phyloP scores from a whole-genome alignment of 2,329 filamentous ascomycete genomes.

The Bretziella fagacearum region DNA sequence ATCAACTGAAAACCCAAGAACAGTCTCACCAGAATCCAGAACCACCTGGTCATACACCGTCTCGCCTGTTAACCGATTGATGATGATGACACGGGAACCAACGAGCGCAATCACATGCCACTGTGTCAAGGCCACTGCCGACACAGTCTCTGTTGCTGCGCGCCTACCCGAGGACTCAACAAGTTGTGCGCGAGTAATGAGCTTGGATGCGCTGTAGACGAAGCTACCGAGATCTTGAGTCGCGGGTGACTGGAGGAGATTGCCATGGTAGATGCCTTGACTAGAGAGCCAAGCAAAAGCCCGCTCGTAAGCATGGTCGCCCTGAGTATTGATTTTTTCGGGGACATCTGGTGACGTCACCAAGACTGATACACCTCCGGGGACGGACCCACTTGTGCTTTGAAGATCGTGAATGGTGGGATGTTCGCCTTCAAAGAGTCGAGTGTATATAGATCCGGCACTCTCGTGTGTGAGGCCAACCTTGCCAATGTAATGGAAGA shows the following conservation, averaged over 20 bases:
- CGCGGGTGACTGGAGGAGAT: slow-evolving; percentile 44
- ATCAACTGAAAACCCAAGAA: slow-evolving; percentile 74
- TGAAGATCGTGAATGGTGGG: slow-evolving; percentile 56
- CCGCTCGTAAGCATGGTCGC: slow-evolving; percentile 38
- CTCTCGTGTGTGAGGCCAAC: slow-evolving; percentile 62
- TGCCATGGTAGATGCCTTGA: slow-evolving; percentile 78
- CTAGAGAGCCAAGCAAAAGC: slow-evolving; percentile 82
- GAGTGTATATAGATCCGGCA: slow-evolving; percentile 68
- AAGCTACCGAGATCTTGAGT: slow-evolving; percentile 49
- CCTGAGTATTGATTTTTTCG: slow-evolving; percentile 27
- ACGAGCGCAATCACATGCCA: slow-evolving; percentile 83
- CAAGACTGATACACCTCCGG: slow-evolving; percentile 45
- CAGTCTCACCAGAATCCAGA: slow-evolving; percentile 59
- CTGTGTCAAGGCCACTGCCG: slow-evolving; percentile 70
- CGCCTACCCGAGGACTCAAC: slow-evolving; percentile 50
- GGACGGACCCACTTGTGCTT: slow-evolving; percentile 15
- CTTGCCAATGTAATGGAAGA: slow-evolving; percentile 70
- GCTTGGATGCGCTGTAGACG: slow-evolving; percentile 62
- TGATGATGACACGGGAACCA: slow-evolving; percentile 65
- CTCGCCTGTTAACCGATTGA: slow-evolving; percentile 72
- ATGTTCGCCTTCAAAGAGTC: slow-evolving; percentile 73
- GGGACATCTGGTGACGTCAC: slow-evolving; percentile 60
- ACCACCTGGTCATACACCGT: slow-evolving; percentile 80
- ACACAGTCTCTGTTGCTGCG: slow-evolving; percentile 52
- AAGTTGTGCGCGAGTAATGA: slow-evolving; percentile 59